Base-by-base conservation (phyloP, 805 yeast genomes). In the Candida ficus region DNA sequence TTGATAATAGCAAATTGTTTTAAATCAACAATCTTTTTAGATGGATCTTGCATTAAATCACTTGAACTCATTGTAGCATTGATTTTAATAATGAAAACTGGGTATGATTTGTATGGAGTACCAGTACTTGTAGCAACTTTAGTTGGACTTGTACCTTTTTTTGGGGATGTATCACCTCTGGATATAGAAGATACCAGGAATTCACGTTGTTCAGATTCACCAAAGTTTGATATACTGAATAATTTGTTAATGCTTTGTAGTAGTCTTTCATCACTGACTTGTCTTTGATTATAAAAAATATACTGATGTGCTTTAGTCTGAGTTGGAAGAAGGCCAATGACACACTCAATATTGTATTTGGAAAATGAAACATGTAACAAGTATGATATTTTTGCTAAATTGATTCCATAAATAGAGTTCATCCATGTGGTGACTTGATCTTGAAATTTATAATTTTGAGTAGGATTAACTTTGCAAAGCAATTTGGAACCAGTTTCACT, bases 271-370 rank as follows among this genome's bases (percentile, higher is more conserved):
- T 41, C 39, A 20, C 31, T 37, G 12, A 49, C 41, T 39, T 33
- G 7, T 19, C 71, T 58, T 3, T 65, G 65, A 52, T 79, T 76
- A 18, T 74, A 47, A 38, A 64, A 71, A 2, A 76, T 48, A 37
- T 63, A 68, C 47, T 78, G 84, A 41, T 64, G 61, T 1, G 49
- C 44, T 32, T 59, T 66, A 0, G 68, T 52, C 39, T 62, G 63
- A 1, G 58, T 44, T 1, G 73, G 63, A 0, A 39, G 28, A 4
- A 48, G 52, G 0, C 76, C 73, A 10, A 78, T 57, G 0, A 70
- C 45, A 3, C 76, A 75, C 0, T 52, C 46, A n/a, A 64, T 51
- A 7, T 44, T 43, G 34, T 54, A 59, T 2, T 56, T 57, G 7
- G 57, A 44, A 37, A 45, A 62, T 5, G 41, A 32, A 0, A 64